Conservation (phyloP, 176 grass and related monocot genomes). For the Coix lacrymajobi region DNA sequence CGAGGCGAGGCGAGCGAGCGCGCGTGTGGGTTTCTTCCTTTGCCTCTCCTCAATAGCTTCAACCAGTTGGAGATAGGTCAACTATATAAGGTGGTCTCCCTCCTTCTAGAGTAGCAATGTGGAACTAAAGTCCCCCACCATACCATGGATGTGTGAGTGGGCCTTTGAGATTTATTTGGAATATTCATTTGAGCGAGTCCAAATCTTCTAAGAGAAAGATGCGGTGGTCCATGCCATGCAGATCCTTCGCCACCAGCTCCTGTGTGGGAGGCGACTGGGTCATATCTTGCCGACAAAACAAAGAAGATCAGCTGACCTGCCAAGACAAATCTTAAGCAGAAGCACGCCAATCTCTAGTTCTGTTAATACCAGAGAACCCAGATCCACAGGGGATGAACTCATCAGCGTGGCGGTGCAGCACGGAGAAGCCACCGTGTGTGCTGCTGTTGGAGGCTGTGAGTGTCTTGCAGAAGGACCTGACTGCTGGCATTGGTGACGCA, state of each 20-base stretch:
- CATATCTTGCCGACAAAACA: slow-evolving; percentile 82
- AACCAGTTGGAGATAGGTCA: too few relatives aligned
- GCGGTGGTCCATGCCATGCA: slow-evolving; percentile 76
- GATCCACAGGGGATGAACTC: slow-evolving; percentile 28
- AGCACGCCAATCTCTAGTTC: neutral
- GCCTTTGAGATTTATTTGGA: too few relatives aligned
- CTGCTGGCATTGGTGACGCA: slow-evolving; percentile 27
- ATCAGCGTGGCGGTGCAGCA: slow-evolving; percentile 77
- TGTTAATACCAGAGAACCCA: neutral
- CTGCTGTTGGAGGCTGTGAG: slow-evolving; percentile 82
- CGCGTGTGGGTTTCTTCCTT: too few relatives aligned
- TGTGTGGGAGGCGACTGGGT: slow-evolving; percentile 73
- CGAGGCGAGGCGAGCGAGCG: too few relatives aligned
- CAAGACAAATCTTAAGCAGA: neutral
- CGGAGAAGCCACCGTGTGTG: slow-evolving; percentile 90
- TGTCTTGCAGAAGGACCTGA: slow-evolving; percentile 86
- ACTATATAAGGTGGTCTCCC: too few relatives aligned
- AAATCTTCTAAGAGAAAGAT: too few relatives aligned
- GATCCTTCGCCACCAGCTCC: slow-evolving; percentile 77
- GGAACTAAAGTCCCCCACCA: too few relatives aligned
- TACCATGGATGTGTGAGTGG: too few relatives aligned
- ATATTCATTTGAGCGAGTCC: too few relatives aligned
- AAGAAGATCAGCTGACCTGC: slow-evolving; percentile 2
- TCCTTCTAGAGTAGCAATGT: too few relatives aligned
- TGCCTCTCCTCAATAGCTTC: too few relatives aligned